phyloP scores from a whole-genome alignment of 2,329 filamentous ascomycete species.

The Penicillium sp. region DNA sequence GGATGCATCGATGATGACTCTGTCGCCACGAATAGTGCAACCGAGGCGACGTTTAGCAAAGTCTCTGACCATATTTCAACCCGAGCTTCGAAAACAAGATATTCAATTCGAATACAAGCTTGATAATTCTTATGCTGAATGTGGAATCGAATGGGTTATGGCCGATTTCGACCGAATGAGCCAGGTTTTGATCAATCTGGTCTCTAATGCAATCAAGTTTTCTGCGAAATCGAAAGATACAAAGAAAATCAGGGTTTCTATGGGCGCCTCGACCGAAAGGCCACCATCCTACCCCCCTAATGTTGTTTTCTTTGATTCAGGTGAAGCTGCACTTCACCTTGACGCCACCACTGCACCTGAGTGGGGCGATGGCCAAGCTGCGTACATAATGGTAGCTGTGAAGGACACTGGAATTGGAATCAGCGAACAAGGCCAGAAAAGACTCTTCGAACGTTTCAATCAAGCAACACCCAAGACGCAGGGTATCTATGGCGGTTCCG shows the following conservation, averaged over 20 bases:
- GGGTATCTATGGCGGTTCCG: slow-evolving; percentile 76
- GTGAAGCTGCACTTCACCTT: slow-evolving; percentile 18
- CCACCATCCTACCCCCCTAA: slow-evolving; percentile 46
- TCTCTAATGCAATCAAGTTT: slow-evolving; percentile 81
- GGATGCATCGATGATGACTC: no score
- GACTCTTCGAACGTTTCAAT: slow-evolving; percentile 75
- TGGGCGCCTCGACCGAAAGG: slow-evolving; percentile 50
- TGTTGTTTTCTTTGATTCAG: slow-evolving; percentile 32
- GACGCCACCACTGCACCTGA: slow-evolving; percentile 46
- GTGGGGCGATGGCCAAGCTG: slow-evolving; percentile 58
- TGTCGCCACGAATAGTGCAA: slow-evolving; percentile 66
- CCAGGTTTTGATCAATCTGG: slow-evolving; percentile 77
- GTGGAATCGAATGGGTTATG: slow-evolving; percentile 64
- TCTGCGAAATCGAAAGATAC: slow-evolving; percentile 56
- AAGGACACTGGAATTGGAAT: slow-evolving; percentile 76
- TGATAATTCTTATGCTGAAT: slow-evolving; percentile 61
- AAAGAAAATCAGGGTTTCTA: slow-evolving; percentile 50
- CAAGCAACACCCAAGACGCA: slow-evolving; percentile 76
- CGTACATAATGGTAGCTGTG: slow-evolving; percentile 71
- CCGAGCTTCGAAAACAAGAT: slow-evolving; percentile 68
- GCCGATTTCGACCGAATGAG: slow-evolving; percentile 75
- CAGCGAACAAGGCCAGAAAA: slow-evolving; percentile 68
- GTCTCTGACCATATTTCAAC: slow-evolving; percentile 75
- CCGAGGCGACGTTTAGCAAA: slow-evolving; percentile 66
- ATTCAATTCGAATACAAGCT: slow-evolving; percentile 67